These are phyloP conservation scores for Coemansia sp. DNA, from an alignment of 192 early-diverging fungal genomes.

Conservation along the genomic window DNA sequence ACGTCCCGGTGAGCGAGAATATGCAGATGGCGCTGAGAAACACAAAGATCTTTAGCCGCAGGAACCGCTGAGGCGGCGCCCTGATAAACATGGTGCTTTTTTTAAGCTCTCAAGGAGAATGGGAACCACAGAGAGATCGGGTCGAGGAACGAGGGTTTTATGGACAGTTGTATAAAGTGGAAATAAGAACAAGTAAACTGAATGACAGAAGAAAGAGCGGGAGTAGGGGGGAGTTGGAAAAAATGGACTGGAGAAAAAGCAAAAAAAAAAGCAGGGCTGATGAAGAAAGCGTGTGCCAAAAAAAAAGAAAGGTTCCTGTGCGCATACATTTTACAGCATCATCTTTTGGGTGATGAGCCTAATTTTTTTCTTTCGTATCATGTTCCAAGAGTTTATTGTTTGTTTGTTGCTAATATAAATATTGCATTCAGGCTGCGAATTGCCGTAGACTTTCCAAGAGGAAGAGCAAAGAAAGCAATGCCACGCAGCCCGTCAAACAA, in stretches of 20 bases:
- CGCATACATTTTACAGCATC: background rate
- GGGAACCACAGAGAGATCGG: background rate
- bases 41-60: slow-evolving; percentile 16
- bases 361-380: background rate
- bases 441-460: background rate
- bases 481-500: slow-evolving; percentile 42
- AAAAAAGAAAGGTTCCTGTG: background rate
- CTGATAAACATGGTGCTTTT: slow-evolving; percentile 12
- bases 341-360: background rate
- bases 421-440: background rate
- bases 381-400: background rate
- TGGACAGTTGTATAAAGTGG: too few species aligned
- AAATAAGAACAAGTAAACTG: background rate
- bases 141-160: too few species aligned
- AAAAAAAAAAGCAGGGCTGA: background rate
- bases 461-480: slow-evolving; percentile 13
- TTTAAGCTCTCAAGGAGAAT: background rate
- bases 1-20: slow-evolving; percentile 11
- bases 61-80: slow-evolving; percentile 14
- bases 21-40: slow-evolving; percentile 14
- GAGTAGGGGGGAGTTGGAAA: background rate
- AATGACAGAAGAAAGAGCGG: background rate
- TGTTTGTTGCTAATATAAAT: background rate
- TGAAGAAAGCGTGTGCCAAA: background rate
- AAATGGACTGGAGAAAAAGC: background rate